A percentile compares a stretch with the other conserved stretches of the same genome.
Conservation (phyloP, 2,329 filamentous ascomycete species). For the Phialophora chinensis region DNA sequence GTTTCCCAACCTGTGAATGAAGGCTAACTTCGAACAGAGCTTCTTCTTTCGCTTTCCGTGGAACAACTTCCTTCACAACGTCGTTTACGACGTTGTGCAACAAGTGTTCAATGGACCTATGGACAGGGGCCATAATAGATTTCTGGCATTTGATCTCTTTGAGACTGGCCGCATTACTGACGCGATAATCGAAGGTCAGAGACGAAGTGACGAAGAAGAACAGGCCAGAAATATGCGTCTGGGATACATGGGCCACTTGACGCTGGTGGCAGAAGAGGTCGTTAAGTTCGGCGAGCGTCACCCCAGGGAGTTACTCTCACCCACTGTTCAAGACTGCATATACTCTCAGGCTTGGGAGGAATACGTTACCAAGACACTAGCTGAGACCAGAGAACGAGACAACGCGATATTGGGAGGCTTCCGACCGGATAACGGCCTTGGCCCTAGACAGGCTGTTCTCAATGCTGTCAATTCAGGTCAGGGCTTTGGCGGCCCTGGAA, state of each 20-base stretch:
- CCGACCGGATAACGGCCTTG: constrained; percentile 85
- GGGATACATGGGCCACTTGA: constrained; percentile 98
- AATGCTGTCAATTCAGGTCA: constrained; percentile 64
- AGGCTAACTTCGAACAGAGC: constrained; percentile 60
- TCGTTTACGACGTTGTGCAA: constrained; percentile 98
- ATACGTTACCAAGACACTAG: constrained; percentile 90
- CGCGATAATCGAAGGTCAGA: constrained; percentile 89
- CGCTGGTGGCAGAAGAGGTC: constrained; percentile 95
- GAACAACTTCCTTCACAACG: constrained; percentile 99
- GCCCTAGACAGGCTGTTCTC: constrained; percentile 72
- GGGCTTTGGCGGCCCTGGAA: constrained; percentile 63
- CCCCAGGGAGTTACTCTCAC: constrained; percentile 83
- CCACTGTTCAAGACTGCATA: constrained; percentile 83
- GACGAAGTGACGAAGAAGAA: constrained; percentile 84
- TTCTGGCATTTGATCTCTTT: constrained; percentile 89
- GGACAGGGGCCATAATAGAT: constrained; percentile 92
- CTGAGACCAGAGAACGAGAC: constrained; percentile 92
- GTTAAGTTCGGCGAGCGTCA: constrained; percentile 98
- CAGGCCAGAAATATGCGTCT: constrained; percentile 83
- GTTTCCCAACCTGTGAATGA: background rate
- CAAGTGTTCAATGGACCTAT: constrained; percentile 99
- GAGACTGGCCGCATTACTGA: constrained; percentile 87
- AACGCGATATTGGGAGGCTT: constrained; percentile 98
- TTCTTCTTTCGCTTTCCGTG: constrained; percentile 99
- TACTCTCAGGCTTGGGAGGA: constrained; percentile 90